Evolutionary conservation across 495 filamentous ascomycete genomes (phyloP), one percentile per base, ranked within the genome.

Genomic region (Penicillium waksmanii): DNA sequence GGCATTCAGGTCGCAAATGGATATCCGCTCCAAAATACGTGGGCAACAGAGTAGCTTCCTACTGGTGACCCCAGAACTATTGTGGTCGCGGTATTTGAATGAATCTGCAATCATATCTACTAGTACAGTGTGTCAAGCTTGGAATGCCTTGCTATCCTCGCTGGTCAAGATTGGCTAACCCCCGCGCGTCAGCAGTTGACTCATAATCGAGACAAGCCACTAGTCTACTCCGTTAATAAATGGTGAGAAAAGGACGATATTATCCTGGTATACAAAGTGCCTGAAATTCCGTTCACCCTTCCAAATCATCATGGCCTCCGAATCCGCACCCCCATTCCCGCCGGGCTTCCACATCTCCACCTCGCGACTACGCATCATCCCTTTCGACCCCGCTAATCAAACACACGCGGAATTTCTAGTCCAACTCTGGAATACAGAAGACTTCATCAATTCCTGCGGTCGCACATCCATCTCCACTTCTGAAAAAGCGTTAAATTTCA

Each of bases 401-500:
- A 27, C 38, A 2, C 76, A 79, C 62, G 68, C 68, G 58, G 59
- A 66, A 48, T 79, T 79, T 47, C 57, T 77, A 8, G 65, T 70
- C 25, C 49, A 57, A 21, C 59, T 79, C 10, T 78, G 71, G 65
- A 77, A 66, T 46, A 68, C 64, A n/a, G 71, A 73, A 19, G 65
- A 73, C 11, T 66, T 70, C 35, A 66, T 70, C 47, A 52, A 53
- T 10, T 60, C 53, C 11, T 57, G 54, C 19, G 70, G 74, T n/a
- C 47, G 53, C 8, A 65, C 60, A 1, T 42, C 53, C 21, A 64
- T 76, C 23, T 56, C 61, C 21, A 66, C 63, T 6, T 55, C 70
- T 7, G 64, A 65, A 13, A 62, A 60, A 15, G 73, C 72, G 18
- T 56, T 55, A 3, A 19, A 52, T 6, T 67, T 63, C 9, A 61